These are phyloP conservation scores for Fomitopsis schrenkii DNA, from an alignment of 1,284 basidiomycete genomes.

Conservation along the genomic window DNA sequence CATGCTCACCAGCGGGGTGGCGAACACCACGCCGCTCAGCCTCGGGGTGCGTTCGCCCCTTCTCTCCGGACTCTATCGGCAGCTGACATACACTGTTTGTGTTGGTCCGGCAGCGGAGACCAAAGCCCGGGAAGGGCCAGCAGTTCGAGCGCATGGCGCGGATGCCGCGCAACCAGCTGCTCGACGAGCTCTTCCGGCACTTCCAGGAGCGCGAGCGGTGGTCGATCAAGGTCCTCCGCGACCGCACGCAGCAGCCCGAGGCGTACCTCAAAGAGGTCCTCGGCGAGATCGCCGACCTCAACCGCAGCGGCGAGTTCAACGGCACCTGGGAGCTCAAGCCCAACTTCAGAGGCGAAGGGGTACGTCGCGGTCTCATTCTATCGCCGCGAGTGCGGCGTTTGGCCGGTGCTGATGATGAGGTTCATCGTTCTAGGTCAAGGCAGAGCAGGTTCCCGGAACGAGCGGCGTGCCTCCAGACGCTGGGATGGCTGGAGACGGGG, in stretches of 20 bases:
- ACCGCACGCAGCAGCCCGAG: conserved; percentile 88
- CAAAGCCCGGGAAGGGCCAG: conserved; percentile 59
- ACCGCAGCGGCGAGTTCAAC: conserved; percentile 76
- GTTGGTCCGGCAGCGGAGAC: conserved; percentile 50
- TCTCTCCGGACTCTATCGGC: not conserved
- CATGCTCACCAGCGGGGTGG: conserved; percentile 41
- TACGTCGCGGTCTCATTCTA: conserved; percentile 27
- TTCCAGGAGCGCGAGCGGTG: conserved; percentile 83
- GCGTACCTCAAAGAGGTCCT: conserved; percentile 88
- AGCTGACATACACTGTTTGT: not conserved
- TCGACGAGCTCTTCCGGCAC: conserved; percentile 79
- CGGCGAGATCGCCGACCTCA: conserved; percentile 75
- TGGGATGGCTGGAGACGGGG: conserved; percentile 35
- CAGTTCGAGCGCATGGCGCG: conserved; percentile 83
- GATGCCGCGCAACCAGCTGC: conserved; percentile 84
- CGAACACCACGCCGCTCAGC: conserved; percentile 41
- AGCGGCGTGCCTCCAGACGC: conserved; percentile 6
- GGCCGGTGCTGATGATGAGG: conserved; percentile 1
- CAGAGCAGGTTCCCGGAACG: conserved; percentile 47
- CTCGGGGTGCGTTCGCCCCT: conserved; percentile 49
- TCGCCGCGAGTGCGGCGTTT: not conserved
- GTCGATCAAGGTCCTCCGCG: conserved; percentile 77
- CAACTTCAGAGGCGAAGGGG: conserved; percentile 58
- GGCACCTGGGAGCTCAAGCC: conserved; percentile 69
- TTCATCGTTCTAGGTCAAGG: conserved; percentile 41